Base-by-base conservation (phyloP, 345 rosid genomes). In the Gossypium anomalum region DNA sequence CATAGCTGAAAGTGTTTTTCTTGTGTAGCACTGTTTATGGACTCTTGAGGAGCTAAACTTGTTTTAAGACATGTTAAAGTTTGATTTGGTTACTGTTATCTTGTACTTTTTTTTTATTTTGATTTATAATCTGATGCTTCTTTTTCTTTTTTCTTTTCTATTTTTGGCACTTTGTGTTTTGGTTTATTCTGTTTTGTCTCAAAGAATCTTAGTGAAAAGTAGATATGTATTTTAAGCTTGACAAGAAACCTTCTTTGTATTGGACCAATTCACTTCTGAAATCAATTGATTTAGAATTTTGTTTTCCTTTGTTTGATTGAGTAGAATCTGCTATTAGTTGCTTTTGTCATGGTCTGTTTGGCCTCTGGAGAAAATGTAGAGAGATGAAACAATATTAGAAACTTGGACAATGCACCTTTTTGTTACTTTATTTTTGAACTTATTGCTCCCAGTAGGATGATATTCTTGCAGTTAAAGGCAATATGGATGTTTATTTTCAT, bases 161-260 rank as follows among this genome's bases (percentile, higher is more conserved):
- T 47, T 80, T 88, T 89, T 92, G 96, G 97, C 86, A 68, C 70
- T 77, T 77, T 89, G 77, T 73, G 83, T 82, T 85, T 87, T 90
- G 89, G 93, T 76, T 87, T 85, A 77, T 87, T 88, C 86, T 80
- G 78, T 58, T 63, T 91, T 86, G 94, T 87, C 90, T 76, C 38
- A 63, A 77, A 83, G 90, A 88, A 84, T 87, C 89, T 80, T 27
- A 73, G 84, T 73, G 53, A 22, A 79, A 85, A 84, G 86, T 70
- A 67, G 78, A 78, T 83, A 75, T 81, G 80, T 79, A 55, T 78
- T 77, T 63, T 7, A 38, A 14, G 72, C 80, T 84, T 85, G 84
- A 68, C 81, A 70, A 77, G 51, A 67, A 80, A 67, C 80, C 72
- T 72, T 72, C 76, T 80, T 74, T 78, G 69, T 41, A 9, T 80